phyloP scores from a whole-genome alignment of 768 basidiomycete genomes.

The Rhizopogon sp. region DNA sequence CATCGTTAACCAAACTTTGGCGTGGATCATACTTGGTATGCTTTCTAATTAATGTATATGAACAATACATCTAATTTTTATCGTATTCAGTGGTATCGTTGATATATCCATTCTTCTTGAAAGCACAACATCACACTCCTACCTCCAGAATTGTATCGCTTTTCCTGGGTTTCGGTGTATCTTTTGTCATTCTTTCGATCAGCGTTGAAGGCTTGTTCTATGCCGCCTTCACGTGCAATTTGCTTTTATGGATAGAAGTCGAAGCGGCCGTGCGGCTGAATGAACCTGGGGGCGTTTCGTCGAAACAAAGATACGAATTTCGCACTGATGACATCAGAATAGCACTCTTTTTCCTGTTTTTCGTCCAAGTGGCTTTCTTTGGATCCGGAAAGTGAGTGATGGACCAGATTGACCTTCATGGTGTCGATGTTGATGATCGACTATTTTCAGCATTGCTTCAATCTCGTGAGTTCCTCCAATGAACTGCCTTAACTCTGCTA shows the following conservation, averaged over 20 bases:
- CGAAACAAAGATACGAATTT: constrained; percentile 34
- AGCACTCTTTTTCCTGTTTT: constrained; percentile 79
- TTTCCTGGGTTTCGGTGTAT: constrained; percentile 69
- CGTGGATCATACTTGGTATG: constrained; percentile 66
- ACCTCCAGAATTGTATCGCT: constrained; percentile 52
- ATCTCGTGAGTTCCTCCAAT: constrained; percentile 56
- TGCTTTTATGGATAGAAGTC: constrained; percentile 64
- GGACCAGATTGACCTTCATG: not conserved
- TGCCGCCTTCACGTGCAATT: constrained; percentile 55
- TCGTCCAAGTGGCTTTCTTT: constrained; percentile 84
- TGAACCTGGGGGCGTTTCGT: not conserved
- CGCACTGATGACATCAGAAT: constrained; percentile 62
- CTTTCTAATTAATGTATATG: not conserved
- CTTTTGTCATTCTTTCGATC: constrained; percentile 80
- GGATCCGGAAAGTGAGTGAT: constrained; percentile 73
- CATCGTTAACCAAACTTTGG: constrained; percentile 47
- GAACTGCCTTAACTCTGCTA: not conserved
- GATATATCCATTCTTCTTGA: constrained; percentile 42
- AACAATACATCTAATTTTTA: not conserved
- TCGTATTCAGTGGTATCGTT: constrained; percentile 40
- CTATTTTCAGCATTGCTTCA: constrained; percentile 58
- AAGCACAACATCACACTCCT: constrained; percentile 30
- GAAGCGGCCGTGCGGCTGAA: constrained; percentile 35
- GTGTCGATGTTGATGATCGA: not conserved
- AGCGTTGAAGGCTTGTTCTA: constrained; percentile 81